Conservation (phyloP, 495 filamentous ascomycete species). For the Aspergillus carlsbadensis region DNA sequence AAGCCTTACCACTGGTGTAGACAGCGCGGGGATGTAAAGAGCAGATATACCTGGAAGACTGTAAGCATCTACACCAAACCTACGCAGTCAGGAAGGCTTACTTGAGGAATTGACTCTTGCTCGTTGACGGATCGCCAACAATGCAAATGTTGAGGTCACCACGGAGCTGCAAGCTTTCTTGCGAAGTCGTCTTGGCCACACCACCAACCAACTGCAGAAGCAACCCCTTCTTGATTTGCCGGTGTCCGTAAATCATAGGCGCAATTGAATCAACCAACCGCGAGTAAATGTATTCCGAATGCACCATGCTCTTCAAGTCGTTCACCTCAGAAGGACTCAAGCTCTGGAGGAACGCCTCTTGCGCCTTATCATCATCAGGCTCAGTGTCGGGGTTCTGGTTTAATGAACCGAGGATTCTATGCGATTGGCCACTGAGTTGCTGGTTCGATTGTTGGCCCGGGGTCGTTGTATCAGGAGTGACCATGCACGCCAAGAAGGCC, state of each 20-base stretch:
- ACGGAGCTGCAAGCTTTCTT: conserved; percentile 89
- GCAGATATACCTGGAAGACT: conserved; percentile 68
- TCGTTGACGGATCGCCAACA: conserved; percentile 96
- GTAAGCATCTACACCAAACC: neutral
- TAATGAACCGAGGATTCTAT: conserved; percentile 78
- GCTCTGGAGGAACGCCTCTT: conserved; percentile 81
- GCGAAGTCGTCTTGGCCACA: conserved; percentile 77
- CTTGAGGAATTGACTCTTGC: conserved; percentile 98
- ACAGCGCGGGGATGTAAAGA: conserved; percentile 93
- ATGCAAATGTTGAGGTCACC: conserved; percentile 99
- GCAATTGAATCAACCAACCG: conserved; percentile 94
- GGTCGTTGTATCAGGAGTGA: conserved; percentile 84
- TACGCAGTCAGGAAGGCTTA: conserved; percentile 27
- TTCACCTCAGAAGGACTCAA: conserved; percentile 83
- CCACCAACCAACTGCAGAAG: conserved; percentile 91
- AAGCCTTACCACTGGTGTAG: conserved; percentile 97
- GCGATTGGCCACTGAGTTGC: conserved; percentile 65
- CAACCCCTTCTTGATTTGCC: conserved; percentile 96
- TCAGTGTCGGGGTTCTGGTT: conserved; percentile 69
- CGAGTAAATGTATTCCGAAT: conserved; percentile 91
- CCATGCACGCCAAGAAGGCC: conserved; percentile 96
- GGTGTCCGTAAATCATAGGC: conserved; percentile 95
- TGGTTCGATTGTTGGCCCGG: conserved; percentile 65
- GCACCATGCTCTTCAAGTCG: conserved; percentile 88
- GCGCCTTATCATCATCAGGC: conserved; percentile 76